Conservation (phyloP, 441 rosid genomes). For the Capsella rubella region DNA sequence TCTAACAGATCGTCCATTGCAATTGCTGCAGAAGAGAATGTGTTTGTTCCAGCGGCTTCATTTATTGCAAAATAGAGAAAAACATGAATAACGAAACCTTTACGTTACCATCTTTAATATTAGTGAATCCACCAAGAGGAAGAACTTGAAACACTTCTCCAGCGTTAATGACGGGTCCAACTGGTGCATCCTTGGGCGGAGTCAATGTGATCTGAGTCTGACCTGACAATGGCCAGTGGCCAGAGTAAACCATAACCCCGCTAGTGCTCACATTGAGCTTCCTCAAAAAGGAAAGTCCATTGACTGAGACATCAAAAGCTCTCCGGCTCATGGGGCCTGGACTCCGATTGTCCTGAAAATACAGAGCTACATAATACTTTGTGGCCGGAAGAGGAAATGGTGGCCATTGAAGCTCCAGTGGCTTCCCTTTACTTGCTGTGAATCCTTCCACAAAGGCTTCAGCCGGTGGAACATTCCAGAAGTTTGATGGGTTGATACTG, state of each 20-base stretch:
- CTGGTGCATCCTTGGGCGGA: slow-evolving; percentile 51
- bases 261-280: slow-evolving; percentile 66
- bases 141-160: slow-evolving; percentile 81
- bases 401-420: slow-evolving; percentile 69
- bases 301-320: slow-evolving; percentile 67
- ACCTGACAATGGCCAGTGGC: slow-evolving; percentile 81
- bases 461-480: slow-evolving; percentile 85
- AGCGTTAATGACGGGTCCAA: slow-evolving; percentile 79
- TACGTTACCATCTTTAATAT: slow-evolving; percentile 70
- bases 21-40: slow-evolving; percentile 48
- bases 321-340: slow-evolving; percentile 76
- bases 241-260: slow-evolving; percentile 72
- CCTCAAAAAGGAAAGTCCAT: slow-evolving; percentile 62
- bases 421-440: slow-evolving; percentile 64
- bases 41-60: slow-evolving; percentile 29
- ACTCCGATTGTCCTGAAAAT: slow-evolving; percentile 76
- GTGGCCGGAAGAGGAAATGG: slow-evolving; percentile 59
- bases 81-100: slow-evolving; percentile 24
- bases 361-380: slow-evolving; percentile 74
- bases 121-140: slow-evolving; percentile 71
- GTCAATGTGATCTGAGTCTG: slow-evolving; percentile 63
- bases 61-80: slow-evolving; percentile 8
- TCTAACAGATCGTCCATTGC: slow-evolving; percentile 76
- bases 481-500: slow-evolving; percentile 53
- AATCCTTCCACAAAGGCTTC: slow-evolving; percentile 61